These are phyloP conservation scores for Auricularia auricula-judae DNA, from an alignment of 768 basidiomycete species.

Conservation along the genomic window DNA sequence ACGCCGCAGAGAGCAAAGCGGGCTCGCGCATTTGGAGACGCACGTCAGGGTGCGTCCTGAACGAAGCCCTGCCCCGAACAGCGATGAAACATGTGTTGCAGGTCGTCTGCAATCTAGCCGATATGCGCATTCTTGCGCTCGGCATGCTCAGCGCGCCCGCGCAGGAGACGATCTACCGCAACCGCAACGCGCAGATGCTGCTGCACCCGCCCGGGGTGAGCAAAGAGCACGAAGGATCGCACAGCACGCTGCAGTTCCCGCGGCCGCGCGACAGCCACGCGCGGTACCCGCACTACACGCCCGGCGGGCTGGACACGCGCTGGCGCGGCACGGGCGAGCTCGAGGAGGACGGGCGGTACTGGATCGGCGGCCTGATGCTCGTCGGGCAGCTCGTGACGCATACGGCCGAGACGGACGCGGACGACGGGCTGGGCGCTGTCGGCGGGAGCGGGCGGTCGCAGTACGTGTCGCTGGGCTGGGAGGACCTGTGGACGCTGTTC, in stretches of 20 bases:
- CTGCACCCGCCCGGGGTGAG: conserved; percentile 50
- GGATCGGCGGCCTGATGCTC: conserved; percentile 62
- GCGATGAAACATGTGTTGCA: conserved; percentile 15
- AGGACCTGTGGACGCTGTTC: conserved; percentile 58
- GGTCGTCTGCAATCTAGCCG: conserved; percentile 59
- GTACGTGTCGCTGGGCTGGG: conserved; percentile 61
- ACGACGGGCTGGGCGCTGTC: conserved; percentile 41
- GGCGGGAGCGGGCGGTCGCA: conserved; percentile 39
- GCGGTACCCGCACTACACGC: conserved; percentile 65
- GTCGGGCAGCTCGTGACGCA: conserved; percentile 16
- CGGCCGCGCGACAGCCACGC: conserved; percentile 41
- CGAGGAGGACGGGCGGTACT: conserved; percentile 47
- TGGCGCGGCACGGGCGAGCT: conserved; percentile 40
- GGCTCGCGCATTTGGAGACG: conserved; percentile 57
- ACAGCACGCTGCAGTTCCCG: conserved; percentile 35
- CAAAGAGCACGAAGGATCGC: not conserved
- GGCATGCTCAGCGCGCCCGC: conserved; percentile 53
- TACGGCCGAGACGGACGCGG: conserved; percentile 23
- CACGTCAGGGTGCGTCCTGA: conserved; percentile 43
- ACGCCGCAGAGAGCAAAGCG: conserved; percentile 48
- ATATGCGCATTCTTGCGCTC: conserved; percentile 62
- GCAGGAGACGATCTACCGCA: conserved; percentile 36
- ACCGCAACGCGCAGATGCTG: conserved; percentile 56
- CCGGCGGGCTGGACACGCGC: conserved; percentile 55
- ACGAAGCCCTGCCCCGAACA: not conserved